Evolutionary conservation across 1,139 yeast genomes (phyloP), one percentile per base, ranked within the genome.

Genomic region (Yamadazyma spencermartinsiae): DNA sequence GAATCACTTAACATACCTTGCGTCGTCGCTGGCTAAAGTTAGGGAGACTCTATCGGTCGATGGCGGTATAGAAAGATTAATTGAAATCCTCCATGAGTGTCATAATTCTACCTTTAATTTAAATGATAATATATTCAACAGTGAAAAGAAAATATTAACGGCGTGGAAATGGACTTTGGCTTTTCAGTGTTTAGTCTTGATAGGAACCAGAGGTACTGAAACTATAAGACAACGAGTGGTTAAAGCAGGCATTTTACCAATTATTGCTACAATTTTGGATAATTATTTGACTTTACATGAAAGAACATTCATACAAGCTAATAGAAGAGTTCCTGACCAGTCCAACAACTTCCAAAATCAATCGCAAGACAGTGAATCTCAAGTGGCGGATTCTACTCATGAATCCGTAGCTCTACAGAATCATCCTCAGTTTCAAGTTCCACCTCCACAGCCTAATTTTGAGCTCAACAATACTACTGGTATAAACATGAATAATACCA

Each of bases 111-210:
- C 64, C 7, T 62, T 56, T 48, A 60, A 55, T 42, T 43, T 56
- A 31, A 55, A 49, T 35, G 73, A 68, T 39, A 61, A 55, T 49
- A 63, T 77, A 20, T 73, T 74, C 38, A 66, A 65, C 42, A 60
- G 65, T 35, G 80, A 74, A 41, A 65, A 65, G 46, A 76, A 75
- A 44, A 73, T 83, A 17, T 65, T 86, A 41, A 74, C 82, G 13
- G 92, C 95, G 0, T 90, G 97, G 96, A 92, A 90, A 63, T 92
- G 98, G 98, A 87, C 96, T 5, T 67, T 92, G 43, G 88, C 97
- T 0, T 82, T 92, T 56, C 98, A 92, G 63, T 89, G 97, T 55
- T 66, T 92, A 43, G 96, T 90, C 1, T 74, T 89, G 44, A 79
- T 92, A 19, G 96, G 97, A 12, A 90, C 97, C 1, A 73, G 98